phyloP scores from a whole-genome alignment of 2,329 filamentous ascomycete genomes.

The Sporothrix brasiliensis region DNA sequence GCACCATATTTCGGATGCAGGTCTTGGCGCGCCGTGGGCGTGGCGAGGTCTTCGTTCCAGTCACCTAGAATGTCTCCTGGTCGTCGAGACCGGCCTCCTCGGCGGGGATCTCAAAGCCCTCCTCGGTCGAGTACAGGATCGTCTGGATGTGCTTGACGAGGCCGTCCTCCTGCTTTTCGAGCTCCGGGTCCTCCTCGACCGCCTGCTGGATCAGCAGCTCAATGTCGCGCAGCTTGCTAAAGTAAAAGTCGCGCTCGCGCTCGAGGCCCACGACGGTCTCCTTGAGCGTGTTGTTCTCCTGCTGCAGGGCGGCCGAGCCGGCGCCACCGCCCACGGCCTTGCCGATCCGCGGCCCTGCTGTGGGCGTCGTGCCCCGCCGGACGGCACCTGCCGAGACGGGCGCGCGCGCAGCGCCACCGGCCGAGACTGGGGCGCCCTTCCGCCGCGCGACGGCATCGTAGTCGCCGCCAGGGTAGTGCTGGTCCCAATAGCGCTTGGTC shows the following conservation, averaged over 20 bases:
- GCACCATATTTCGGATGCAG: not conserved
- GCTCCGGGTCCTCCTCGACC: constrained; percentile 85
- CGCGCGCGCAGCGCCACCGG: constrained; percentile 49
- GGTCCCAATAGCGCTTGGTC: constrained; percentile 96
- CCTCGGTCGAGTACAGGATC: constrained; percentile 96
- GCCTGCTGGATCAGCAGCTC: constrained; percentile 92
- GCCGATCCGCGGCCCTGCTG: constrained; percentile 54
- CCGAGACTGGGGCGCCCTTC: constrained; percentile 63
- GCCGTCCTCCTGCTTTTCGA: constrained; percentile 91
- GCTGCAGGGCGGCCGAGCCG: constrained; percentile 71
- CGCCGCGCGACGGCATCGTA: constrained; percentile 88
- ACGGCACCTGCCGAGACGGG: constrained; percentile 55
- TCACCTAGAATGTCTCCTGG: constrained; percentile 72
- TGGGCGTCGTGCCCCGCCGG: constrained; percentile 64
- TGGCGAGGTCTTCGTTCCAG: not conserved
- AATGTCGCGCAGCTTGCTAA: constrained; percentile 96
- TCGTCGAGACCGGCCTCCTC: constrained; percentile 70
- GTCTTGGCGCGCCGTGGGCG: not conserved
- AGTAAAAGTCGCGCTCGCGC: constrained; percentile 98
- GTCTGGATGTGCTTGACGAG: constrained; percentile 94
- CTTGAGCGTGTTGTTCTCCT: constrained; percentile 87
- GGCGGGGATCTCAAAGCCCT: constrained; percentile 85
- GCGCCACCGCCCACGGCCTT: constrained; percentile 51
- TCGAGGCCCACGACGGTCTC: constrained; percentile 94
- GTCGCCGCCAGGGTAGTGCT: constrained; percentile 95